Base-by-base conservation (phyloP, 495 filamentous ascomycete genomes). In the Cladorrhinum samala region DNA sequence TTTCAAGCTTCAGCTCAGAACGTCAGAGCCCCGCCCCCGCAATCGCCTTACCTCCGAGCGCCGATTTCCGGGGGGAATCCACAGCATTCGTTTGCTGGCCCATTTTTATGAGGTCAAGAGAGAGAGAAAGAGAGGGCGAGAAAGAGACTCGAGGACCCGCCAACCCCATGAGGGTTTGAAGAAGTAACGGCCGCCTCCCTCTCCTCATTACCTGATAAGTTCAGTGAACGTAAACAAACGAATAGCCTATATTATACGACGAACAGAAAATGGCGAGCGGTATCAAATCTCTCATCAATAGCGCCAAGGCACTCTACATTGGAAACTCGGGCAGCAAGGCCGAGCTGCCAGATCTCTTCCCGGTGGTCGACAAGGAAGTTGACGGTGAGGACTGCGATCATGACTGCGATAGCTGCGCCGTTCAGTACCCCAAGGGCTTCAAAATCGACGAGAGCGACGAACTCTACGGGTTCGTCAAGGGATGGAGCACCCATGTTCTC, bases 341-440 rank as follows among this genome's bases (percentile, higher is more conserved):
- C 72, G 75, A 56, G 72, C 76, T 63, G 63, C 73, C 54, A 65
- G 76, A 68, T 53, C 74, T 90, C 16, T 90, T 90, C 67, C 74
- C 81, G 2, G 76, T 77, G 24, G 86, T 86, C 5, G 75, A 85
- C 56, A 79, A 84, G 2, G 78, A 76, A 0, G 68, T 85, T n/a
- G 93, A 96, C 66, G 91, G 87, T 39, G 88, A 93, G 33, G 91
- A 92, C 42, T 98, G 93, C 67, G 74, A 86, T 41, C 88, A 85
- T 64, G 93, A 97, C 70, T 98, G 93, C 71, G 81, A 80, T n/a
- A 84, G 75, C 46, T 97, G 93, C 70, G 80, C 80, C 0, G 76
- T 92, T 36, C 76, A 80, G 46, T 89, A 89, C 64, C 92, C 92
- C 6, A 74, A 71, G 45, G 68, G 69, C 27, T 84, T 83, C 69